Percentiles rank a stretch among this genome's conserved stretches.
These are phyloP conservation scores for Cryptococcus floricola DNA, from an alignment of 1,284 basidiomycete species.

Conservation along the genomic window DNA sequence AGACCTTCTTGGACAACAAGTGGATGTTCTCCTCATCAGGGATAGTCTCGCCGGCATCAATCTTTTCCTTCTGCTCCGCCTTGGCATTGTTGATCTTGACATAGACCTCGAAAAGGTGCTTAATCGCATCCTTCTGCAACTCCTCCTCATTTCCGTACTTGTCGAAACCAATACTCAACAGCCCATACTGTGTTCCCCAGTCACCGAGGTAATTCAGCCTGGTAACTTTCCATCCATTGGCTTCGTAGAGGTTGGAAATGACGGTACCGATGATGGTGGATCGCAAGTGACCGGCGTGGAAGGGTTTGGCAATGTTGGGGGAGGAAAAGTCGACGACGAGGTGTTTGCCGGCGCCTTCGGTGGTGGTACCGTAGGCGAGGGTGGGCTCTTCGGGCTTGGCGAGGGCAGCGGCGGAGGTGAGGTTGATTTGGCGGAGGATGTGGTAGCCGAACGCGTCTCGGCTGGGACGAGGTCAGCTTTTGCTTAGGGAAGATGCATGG, in stretches of 20 bases:
- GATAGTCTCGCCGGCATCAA: slow-evolving; percentile 36
- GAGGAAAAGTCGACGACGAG: slow-evolving; percentile 76
- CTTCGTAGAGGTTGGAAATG: slow-evolving; percentile 83
- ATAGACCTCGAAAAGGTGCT: slow-evolving; percentile 84
- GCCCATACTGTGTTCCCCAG: slow-evolving; percentile 84
- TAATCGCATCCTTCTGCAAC: slow-evolving; percentile 84
- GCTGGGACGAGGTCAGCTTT: slow-evolving; percentile 21
- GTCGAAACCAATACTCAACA: slow-evolving; percentile 89
- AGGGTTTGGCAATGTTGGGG: slow-evolving; percentile 97
- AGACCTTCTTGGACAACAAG: slow-evolving; percentile 79
- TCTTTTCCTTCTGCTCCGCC: slow-evolving; percentile 51
- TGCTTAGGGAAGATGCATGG: background rate
- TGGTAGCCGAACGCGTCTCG: slow-evolving; percentile 64
- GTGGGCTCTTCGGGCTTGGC: slow-evolving; percentile 46
- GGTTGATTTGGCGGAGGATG: slow-evolving; percentile 77
- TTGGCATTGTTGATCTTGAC: slow-evolving; percentile 90
- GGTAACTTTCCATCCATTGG: slow-evolving; percentile 87
- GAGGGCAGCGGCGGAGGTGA: slow-evolving; percentile 53
- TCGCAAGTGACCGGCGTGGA: slow-evolving; percentile 95
- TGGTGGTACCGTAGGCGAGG: slow-evolving; percentile 67
- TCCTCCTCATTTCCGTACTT: slow-evolving; percentile 82
- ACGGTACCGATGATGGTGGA: slow-evolving; percentile 98
- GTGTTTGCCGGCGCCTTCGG: slow-evolving; percentile 69
- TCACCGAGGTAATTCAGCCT: slow-evolving; percentile 93
- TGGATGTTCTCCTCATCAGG: slow-evolving; percentile 56